Evolutionary conservation across 2,329 filamentous ascomycete species (phyloP), one percentile per base, ranked within the genome.

Genomic region (Bimuria novae-zelandiae): DNA sequence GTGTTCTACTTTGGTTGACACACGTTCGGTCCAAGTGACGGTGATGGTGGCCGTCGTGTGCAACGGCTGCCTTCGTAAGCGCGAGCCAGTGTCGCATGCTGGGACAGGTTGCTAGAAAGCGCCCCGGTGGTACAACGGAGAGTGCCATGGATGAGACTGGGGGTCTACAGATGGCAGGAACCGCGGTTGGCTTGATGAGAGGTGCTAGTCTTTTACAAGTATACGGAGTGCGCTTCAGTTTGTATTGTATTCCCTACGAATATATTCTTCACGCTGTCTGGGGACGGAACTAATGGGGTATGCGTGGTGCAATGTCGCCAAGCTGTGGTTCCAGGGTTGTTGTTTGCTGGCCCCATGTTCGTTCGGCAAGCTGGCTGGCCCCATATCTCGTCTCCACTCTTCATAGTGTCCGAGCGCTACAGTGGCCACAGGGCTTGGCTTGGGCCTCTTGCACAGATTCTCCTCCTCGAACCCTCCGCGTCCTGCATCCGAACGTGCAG

Each of bases 391-490:
- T n/a, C n/a, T 33, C 30, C 30, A 33, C 30, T 33, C 11, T 33
- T 33, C 30, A n/a, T n/a, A n/a, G n/a, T n/a, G n/a, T n/a, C n/a
- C n/a, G n/a, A n/a, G n/a, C n/a, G n/a, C n/a, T n/a, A n/a, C n/a
- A n/a, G n/a, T n/a, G n/a, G n/a, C n/a, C n/a, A n/a, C 30, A 33
- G 30, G 30, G 30, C 30, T 33, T 41, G 39, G n/a, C 41, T 44
- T 19, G 43, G 30, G 19, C 30, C 43, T n/a, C 32, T 46, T 35
- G 21, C 14, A 21, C 43, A 46, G 30, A 46, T 30, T 46, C 44
- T 37, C 21, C 32, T 47, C 44, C 44, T 29, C 33, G 16, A 19
- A 23, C n/a, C 40, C 11, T 11, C 12, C 30, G 12, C 11, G 11
- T 33, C 11, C 30, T 33, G 30, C 30, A 36, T 39, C 32, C 33